These are phyloP conservation scores for Pseudocercospora crystallina DNA, from an alignment of 2,329 filamentous ascomycete species.

Conservation along the genomic window DNA sequence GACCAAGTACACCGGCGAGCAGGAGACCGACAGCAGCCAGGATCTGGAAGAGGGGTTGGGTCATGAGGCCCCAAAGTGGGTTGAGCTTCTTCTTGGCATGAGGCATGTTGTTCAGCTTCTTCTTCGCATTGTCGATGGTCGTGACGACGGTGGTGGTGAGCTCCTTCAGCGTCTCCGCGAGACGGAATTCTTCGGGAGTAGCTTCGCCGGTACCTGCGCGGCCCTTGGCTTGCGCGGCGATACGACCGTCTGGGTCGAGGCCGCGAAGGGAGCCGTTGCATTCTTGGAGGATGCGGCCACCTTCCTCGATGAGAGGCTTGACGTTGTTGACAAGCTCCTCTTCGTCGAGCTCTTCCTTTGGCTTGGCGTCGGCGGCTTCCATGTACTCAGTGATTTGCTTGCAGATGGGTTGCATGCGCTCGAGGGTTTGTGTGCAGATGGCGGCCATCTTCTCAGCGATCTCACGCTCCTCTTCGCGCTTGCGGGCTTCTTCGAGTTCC, in stretches of 20 bases:
- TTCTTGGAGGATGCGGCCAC: conserved; percentile 76
- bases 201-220: conserved; percentile 73
- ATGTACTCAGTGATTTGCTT: conserved; percentile 84
- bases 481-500: conserved; percentile 50
- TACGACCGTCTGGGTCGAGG: conserved; percentile 83
- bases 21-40: conserved; percentile 83
- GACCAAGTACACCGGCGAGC: conserved; percentile 76
- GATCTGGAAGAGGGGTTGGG: conserved; percentile 89
- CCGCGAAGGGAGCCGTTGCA: conserved; percentile 84
- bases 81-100: conserved; percentile 94
- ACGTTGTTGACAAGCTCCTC: conserved; percentile 84
- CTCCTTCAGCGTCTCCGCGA: conserved; percentile 84
- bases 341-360: conserved; percentile 85
- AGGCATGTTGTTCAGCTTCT: conserved; percentile 86
- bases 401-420: conserved; percentile 80
- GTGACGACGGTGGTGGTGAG: conserved; percentile 77
- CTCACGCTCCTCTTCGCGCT: conserved; percentile 68
- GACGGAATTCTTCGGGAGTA: conserved; percentile 76
- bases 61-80: conserved; percentile 79
- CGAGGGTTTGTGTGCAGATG: conserved; percentile 75
- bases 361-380: conserved; percentile 74
- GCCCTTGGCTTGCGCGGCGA: conserved; percentile 80
- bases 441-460: conserved; percentile 73
- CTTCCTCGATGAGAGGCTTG: conserved; percentile 85
- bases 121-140: conserved; percentile 84